Evolutionary conservation across 129 eudicot species (phyloP).

Genomic region (Artemisia annua): DNA sequence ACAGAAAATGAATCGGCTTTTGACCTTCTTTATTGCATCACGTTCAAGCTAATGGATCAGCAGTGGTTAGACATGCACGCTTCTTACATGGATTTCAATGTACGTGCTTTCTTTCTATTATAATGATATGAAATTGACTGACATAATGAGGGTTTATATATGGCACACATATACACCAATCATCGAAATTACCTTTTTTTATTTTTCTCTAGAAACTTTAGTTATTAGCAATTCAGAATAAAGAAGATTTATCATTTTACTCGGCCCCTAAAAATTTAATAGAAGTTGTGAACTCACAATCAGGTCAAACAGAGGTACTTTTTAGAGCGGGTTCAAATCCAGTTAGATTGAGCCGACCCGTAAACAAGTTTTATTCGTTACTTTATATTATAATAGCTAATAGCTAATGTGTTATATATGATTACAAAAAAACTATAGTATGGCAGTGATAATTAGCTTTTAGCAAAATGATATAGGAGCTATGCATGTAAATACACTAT

Average conservation of each 20-base stretch:
- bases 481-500: too few species aligned
- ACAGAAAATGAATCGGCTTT: constrained; percentile 93
- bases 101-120: constrained; percentile 37
- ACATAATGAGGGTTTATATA: neutral
- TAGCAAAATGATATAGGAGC: too few species aligned
- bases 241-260: neutral
- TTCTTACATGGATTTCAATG: constrained; percentile 99
- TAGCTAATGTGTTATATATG: too few species aligned
- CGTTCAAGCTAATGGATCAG: constrained; percentile 92
- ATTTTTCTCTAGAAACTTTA: neutral
- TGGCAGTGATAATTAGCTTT: too few species aligned
- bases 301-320: too few species aligned
- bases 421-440: too few species aligned
- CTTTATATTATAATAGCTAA: too few species aligned
- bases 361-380: too few species aligned
- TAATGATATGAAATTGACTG: constrained; percentile 1
- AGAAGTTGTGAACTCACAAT: neutral
- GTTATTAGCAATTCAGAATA: neutral
- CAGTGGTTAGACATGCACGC: constrained; percentile 97
- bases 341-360: too few species aligned
- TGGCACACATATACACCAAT: neutral
- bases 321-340: too few species aligned
- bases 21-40: constrained; percentile 88
- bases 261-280: too few species aligned
- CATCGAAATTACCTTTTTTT: neutral